Base-by-base conservation (phyloP, 2,329 filamentous ascomycete genomes). In the Exophiala xenobiotica region DNA sequence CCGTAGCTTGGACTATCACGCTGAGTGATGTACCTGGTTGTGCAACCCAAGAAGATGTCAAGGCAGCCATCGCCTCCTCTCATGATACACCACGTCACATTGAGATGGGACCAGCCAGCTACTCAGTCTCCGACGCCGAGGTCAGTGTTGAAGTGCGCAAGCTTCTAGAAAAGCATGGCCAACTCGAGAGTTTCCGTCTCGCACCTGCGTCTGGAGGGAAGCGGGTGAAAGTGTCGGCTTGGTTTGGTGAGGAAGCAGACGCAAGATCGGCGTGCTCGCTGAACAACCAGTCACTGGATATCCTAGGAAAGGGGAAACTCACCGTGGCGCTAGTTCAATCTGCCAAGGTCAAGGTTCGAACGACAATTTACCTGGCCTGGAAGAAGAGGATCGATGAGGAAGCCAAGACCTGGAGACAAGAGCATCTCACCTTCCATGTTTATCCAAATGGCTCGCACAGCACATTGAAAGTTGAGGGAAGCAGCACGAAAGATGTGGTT, bases 391-490 rank as follows among this genome's bases (percentile, higher is more conserved):
- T 76, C 3, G 56, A 64, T 4, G 20, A 54, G 1, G 53, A 66
- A 0, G 60, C 56, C 18, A 39, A 49, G 1, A 49, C 6, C 1
- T 76, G 71, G 72, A 59, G 60, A 37, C 33, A 53, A 5, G 52
- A 67, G 3, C 60, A 68, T 49, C 8, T 53, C 16, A 16, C 39
- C 2, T 48, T 69, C 14, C 49, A 39, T 22, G 63, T 68, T 42
- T 62, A 61, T 18, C 48, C 51, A 63, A 18, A 22, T 27, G 27
- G 12, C 20, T 45, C 18, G 20, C 26, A 68, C 39, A 63, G 61
- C 3, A 61, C 66, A 4, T 48, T 76, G 24, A 71, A 69, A 48
- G 52, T 76, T 14, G 71, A 74, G 54, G 69, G 72, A 0, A 63
- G 42, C 43, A 43, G 37, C 16, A 19, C 29, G 12, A 19, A 26